These are phyloP conservation scores for Arabidopsis thaliana DNA, from an alignment of 345 rosid genomes.

Conservation along the genomic window TAIR10.1 NC_003071.7:13839001-13839500, in stretches of 20 bases:
- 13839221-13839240: slow-evolving; percentile 37
- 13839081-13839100: slow-evolving; percentile 50
- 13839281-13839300: slow-evolving; percentile 51
- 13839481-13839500: slow-evolving; percentile 44
- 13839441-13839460: slow-evolving; percentile 58
- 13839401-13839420: slow-evolving; percentile 55
- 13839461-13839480: slow-evolving; percentile 49
- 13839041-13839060: slow-evolving; percentile 4
- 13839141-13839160: slow-evolving; percentile 53
- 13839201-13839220: neutral
- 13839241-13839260: slow-evolving; percentile 55
- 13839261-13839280: slow-evolving; percentile 57
- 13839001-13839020: slow-evolving; percentile 17
- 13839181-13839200: neutral
- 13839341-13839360: slow-evolving; percentile 23
- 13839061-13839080: slow-evolving; percentile 38
- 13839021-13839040: neutral
- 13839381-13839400: slow-evolving; percentile 45
- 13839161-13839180: neutral
- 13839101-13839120: slow-evolving; percentile 50
- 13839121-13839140: slow-evolving; percentile 56
- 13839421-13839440: slow-evolving; percentile 60
- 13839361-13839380: slow-evolving; percentile 51
- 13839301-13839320: slow-evolving; percentile 30
- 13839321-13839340: slow-evolving; percentile 15